Evolutionary conservation across 345 rosid species (phyloP), one percentile per base, ranked within the genome.

Genomic region (Lepidium africanum): DNA sequence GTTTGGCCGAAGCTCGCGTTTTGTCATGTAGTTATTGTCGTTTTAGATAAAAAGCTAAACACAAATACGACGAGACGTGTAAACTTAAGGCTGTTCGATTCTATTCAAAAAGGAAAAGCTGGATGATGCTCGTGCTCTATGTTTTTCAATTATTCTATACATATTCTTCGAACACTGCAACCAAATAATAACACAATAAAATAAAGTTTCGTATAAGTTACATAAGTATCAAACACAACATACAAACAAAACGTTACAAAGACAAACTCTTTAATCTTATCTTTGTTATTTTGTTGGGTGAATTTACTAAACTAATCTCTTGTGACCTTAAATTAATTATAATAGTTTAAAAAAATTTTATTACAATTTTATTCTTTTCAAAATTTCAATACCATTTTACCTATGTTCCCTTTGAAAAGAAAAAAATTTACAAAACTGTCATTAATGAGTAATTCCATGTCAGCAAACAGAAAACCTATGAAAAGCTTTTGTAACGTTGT

Each of bases 11-110:
- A 68, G 78, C 74, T 69, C 65, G 74, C 78, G 78, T 68, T 55
- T 75, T 75, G 78, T 68, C 78, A 75, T 33, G 59, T 75, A 75
- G 74, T 42, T 19, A 6, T 75, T 75, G 74, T 68, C 78, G 78
- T 68, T 68, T 75, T 53, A 53, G 74, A 60, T 25, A 60, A 35
- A 73, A 59, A 53, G 49, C 45, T 25, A 50, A 53, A 46, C 38
- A n/a, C 74, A 62, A 17, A 68, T 68, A 69, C 78, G 73, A 75
- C 78, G 78, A 62, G 74, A 75, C 78, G 74, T 75, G 78, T n/a
- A 17, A 54, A 25, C 69, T 32, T 43, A 68, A 75, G 78, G 78
- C 78, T 75, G 78, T 74, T 74, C 62, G 54, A 57, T 74, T 59
- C 63, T 52, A 74, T 45, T 62, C 65, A 75, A 30, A 68, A 75